Conservation (phyloP, 2,329 filamentous ascomycete species). For the Tolypocladium pustulatum region DNA sequence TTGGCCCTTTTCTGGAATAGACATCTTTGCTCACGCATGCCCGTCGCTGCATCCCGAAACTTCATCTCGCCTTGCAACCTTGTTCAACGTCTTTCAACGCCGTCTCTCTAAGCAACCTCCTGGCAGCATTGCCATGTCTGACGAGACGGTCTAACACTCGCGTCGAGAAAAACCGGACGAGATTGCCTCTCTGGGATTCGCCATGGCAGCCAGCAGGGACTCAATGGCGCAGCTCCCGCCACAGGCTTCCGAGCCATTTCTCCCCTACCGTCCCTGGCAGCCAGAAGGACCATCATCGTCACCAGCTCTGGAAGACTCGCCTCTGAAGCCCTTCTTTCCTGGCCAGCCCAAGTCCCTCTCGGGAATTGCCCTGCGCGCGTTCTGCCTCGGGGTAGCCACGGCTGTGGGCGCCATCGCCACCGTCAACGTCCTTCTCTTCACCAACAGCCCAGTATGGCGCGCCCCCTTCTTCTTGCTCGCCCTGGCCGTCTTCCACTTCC, state of each 20-base stretch:
- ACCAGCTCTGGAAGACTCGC: constrained; percentile 13
- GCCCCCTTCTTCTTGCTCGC: constrained; percentile 55
- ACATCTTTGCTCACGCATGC: background rate
- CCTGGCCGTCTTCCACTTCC: constrained; percentile 81
- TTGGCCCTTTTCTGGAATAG: background rate
- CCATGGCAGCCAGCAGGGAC: constrained; percentile 2
- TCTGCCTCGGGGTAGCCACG: constrained; percentile 39
- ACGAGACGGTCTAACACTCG: background rate
- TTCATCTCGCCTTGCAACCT: background rate
- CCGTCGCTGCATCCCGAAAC: background rate
- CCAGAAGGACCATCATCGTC: background rate
- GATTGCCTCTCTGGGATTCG: background rate
- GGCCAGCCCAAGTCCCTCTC: constrained; percentile 45
- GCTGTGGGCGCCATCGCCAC: constrained; percentile 23
- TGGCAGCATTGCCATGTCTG: background rate
- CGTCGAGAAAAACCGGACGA: background rate
- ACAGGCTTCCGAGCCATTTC: background rate
- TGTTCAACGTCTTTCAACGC: background rate
- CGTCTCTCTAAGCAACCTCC: background rate
- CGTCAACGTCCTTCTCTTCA: constrained; percentile 21
- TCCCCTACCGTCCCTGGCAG: constrained; percentile 9
- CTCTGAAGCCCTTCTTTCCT: constrained; percentile 26
- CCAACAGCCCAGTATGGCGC: constrained; percentile 45
- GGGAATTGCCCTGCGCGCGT: constrained; percentile 48
- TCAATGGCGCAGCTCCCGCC: background rate